These are phyloP conservation scores for Sisymbrium altissimum DNA, from an alignment of 345 rosid species.

Conservation along the genomic window DNA sequence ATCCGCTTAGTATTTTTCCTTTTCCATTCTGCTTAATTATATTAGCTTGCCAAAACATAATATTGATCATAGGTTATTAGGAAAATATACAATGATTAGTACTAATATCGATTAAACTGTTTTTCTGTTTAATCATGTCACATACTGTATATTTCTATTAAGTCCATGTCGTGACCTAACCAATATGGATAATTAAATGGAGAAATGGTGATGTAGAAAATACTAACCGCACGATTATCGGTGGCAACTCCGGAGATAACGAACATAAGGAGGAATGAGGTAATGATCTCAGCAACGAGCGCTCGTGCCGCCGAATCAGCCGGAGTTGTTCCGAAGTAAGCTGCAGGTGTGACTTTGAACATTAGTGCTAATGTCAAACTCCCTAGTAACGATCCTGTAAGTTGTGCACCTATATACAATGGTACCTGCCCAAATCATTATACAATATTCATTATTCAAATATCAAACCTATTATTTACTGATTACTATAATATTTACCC, in stretches of 20 bases:
- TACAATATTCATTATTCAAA: background rate
- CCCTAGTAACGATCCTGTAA: conserved; percentile 54
- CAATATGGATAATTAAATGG: background rate
- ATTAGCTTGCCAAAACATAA: background rate
- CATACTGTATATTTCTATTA: too few relatives aligned
- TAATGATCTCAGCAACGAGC: conserved; percentile 49
- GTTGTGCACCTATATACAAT: conserved; percentile 47
- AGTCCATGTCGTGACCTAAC: background rate
- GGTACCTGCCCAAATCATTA: conserved; percentile 43
- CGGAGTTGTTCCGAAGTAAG: conserved; percentile 60
- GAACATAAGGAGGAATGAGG: conserved; percentile 64
- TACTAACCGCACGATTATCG: conserved; percentile 17
- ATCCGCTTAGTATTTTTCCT: background rate
- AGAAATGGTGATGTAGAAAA: background rate
- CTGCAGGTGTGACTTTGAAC: conserved; percentile 42
- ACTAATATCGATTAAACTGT: background rate
- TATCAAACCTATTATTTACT: background rate
- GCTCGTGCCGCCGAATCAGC: conserved; percentile 51
- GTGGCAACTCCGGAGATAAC: conserved; percentile 55
- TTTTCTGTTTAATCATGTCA: background rate
- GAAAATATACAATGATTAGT: background rate
- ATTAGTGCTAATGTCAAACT: conserved; percentile 45
- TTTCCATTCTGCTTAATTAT: background rate
- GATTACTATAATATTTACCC: too few relatives aligned
- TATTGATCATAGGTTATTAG: background rate